Evolutionary conservation across 2,329 filamentous ascomycete genomes (phyloP), one percentile per base, ranked within the genome.

Genomic region (Alternaria ethzedia): DNA sequence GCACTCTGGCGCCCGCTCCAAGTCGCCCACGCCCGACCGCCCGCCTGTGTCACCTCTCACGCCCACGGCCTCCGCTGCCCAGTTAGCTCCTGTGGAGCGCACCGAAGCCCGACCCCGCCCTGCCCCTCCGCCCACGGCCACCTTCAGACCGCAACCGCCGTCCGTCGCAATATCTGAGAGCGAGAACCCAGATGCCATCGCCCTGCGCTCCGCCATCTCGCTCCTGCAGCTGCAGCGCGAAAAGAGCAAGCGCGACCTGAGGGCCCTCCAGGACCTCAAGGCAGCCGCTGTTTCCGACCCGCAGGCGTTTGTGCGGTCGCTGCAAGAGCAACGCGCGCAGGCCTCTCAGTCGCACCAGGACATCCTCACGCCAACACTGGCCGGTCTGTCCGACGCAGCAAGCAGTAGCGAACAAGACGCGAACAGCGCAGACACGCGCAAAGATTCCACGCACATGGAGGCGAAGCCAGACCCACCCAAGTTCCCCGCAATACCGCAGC

Each of bases 151-250:
- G 13, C 80, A 79, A 61, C 83, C 83, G 25, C 72, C 81, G 23
- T 78, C 82, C 17, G 75, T 81, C 46, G 81, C 83, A 8, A 84
- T 86, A 69, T 81, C 81, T 20, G 80, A 82, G 69, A 81, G 80
- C 63, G 82, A 84, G 54, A 97, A 97, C 75, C 90, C 93, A 8
- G 95, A 98, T 83, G 93, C 91, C 23, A 90, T 97, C 64, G 95
- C 95, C 6, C 86, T 97, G 63, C 90, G 91, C 69, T 92, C 91
- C 25, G 92, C 94, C 49, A 93, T 97, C 64, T 91, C 92, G 9
- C 89, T 97, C 55, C 84, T 98, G 50, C 93, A 97, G 81, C 86
- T 97, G 68, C 95, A 98, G 82, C 90, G 90, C 67, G 89, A 90
- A 74, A 91, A 91, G 77, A 93, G 93, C 44, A 83, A 89, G 54